Conservation (phyloP, 1,284 basidiomycete species). For the Fomitopsis betulina region DNA sequence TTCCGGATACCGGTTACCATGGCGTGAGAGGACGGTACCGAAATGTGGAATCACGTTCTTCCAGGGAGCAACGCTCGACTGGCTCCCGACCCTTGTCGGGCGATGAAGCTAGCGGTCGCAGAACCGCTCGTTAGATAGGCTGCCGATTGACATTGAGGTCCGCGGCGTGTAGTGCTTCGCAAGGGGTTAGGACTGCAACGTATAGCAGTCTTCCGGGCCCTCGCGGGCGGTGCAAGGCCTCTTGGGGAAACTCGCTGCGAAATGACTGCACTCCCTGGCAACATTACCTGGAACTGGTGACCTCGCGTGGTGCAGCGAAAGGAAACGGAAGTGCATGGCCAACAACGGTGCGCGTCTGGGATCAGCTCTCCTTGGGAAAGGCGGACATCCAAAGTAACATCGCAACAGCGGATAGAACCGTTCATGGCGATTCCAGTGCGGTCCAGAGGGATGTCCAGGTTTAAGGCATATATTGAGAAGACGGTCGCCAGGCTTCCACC, state of each 20-base stretch:
- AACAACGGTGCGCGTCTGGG: neutral
- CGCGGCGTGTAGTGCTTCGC: neutral
- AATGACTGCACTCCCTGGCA: neutral
- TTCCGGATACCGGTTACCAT: neutral
- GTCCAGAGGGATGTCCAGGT: neutral
- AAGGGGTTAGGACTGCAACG: neutral
- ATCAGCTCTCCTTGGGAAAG: neutral
- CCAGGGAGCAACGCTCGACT: neutral
- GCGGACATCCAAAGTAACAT: neutral
- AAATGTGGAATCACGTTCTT: neutral
- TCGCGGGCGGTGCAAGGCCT: too few relatives aligned
- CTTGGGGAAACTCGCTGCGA: neutral
- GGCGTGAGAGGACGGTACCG: slow-evolving; percentile 2
- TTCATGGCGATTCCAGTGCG: neutral
- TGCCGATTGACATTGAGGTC: neutral
- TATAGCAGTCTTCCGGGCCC: too few relatives aligned
- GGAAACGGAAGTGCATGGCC: neutral
- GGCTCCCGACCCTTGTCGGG: neutral
- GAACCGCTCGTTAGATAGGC: neutral
- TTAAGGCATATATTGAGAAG: neutral
- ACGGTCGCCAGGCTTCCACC: neutral
- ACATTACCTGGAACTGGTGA: neutral
- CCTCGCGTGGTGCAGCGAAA: neutral
- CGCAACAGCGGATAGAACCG: neutral
- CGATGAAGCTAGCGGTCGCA: neutral